These are phyloP conservation scores for Vickermania ingenoplastis DNA, from an alignment of 208 protist genomes.

Conservation along the genomic window DNA sequence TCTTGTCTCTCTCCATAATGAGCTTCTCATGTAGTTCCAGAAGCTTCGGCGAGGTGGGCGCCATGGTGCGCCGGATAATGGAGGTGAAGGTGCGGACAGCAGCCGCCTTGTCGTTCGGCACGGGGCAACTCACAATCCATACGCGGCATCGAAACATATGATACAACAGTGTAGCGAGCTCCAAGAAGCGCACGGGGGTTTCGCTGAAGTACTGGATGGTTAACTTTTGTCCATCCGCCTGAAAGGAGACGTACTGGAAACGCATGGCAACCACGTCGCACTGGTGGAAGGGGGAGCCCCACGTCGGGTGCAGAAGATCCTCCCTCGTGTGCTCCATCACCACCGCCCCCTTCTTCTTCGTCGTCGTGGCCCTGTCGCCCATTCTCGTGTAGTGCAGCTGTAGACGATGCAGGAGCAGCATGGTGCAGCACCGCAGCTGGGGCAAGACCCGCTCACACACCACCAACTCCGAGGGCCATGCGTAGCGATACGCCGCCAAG, in stretches of 20 bases:
- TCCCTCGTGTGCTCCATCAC: slow-evolving; percentile 7
- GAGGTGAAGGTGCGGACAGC: too few relatives aligned
- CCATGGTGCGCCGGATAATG: too few relatives aligned
- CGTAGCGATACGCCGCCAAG: neutral
- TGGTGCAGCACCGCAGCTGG: neutral
- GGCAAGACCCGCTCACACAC: neutral
- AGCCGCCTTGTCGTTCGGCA: too few relatives aligned
- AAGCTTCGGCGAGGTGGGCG: too few relatives aligned
- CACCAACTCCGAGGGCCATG: neutral
- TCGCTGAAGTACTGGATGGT: slow-evolving; percentile 58
- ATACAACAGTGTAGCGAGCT: slow-evolving; percentile 62
- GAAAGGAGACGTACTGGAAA: slow-evolving; percentile 66
- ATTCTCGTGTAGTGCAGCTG: too few relatives aligned
- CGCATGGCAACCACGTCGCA: slow-evolving; percentile 54
- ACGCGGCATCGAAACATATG: slow-evolving; percentile 70
- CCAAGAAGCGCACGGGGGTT: slow-evolving; percentile 40
- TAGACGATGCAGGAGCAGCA: too few relatives aligned
- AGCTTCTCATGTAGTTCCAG: too few relatives aligned
- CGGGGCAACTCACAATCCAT: slow-evolving; percentile 46
- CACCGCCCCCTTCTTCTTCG: neutral
- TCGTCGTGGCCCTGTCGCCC: neutral
- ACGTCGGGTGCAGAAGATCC: slow-evolving; percentile 9
- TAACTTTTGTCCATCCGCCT: slow-evolving; percentile 69
- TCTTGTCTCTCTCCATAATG: too few relatives aligned
- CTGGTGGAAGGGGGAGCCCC: slow-evolving; percentile 20